Evolutionary conservation across 2,329 filamentous ascomycete species (phyloP).

Genomic region (Cercospora canescens): DNA sequence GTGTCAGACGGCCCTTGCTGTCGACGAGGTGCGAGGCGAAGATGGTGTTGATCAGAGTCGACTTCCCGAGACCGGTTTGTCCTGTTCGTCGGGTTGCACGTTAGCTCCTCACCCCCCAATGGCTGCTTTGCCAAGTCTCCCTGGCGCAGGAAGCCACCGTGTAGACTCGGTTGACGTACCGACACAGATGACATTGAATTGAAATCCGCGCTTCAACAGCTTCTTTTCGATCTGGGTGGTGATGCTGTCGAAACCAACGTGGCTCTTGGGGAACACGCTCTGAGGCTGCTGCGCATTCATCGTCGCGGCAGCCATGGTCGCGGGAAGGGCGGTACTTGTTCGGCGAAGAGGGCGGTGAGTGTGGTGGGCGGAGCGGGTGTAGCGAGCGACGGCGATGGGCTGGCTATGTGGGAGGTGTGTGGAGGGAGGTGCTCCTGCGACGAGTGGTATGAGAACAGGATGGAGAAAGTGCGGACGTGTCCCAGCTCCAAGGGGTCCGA

Average conservation of each 20-base stretch:
- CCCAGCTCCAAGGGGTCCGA: constrained; percentile 22
- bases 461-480: constrained; percentile 22
- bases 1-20: constrained; percentile 91
- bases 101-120: constrained; percentile 11
- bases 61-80: constrained; percentile 98
- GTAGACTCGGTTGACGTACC: constrained; percentile 62
- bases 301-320: constrained; percentile 23
- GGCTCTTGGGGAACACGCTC: constrained; percentile 83
- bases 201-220: constrained; percentile 98
- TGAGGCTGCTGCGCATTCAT: constrained; percentile 55
- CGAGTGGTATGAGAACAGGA: constrained; percentile 10
- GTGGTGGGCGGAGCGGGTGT: background rate
- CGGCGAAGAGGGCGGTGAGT: constrained; percentile 4
- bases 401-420: constrained; percentile 12
- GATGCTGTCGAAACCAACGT: constrained; percentile 99
- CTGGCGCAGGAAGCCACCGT: background rate
- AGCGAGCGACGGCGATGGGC: constrained; percentile 11
- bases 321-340: background rate
- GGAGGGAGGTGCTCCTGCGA: constrained; percentile 11
- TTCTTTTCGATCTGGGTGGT: constrained; percentile 99
- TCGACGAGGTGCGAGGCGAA: constrained; percentile 99
- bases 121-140: background rate
- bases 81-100: constrained; percentile 55
- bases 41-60: constrained; percentile 99
- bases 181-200: constrained; percentile 99